These are phyloP conservation scores for Pseudogymnoascus sp. DNA, from an alignment of 2,329 filamentous ascomycete species.

Conservation along the genomic window DNA sequence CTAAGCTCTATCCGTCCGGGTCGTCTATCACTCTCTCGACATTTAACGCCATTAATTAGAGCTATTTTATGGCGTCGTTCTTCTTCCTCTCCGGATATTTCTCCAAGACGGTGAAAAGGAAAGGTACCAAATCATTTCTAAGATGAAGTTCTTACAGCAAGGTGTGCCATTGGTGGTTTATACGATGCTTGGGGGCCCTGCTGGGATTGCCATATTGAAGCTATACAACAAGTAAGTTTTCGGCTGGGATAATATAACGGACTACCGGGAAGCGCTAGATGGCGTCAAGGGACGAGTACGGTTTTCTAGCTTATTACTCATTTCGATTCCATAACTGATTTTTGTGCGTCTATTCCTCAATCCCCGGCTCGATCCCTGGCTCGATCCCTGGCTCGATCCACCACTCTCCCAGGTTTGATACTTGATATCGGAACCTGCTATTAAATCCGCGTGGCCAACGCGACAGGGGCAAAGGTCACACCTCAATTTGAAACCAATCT, in stretches of 20 bases:
- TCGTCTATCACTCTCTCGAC: slow-evolving; percentile 9
- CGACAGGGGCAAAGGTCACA: background rate
- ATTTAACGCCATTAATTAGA: slow-evolving; percentile 14
- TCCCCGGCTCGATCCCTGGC: background rate
- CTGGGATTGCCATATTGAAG: slow-evolving; percentile 7
- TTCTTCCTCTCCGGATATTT: slow-evolving; percentile 14
- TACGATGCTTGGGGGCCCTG: slow-evolving; percentile 4
- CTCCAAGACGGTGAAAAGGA: slow-evolving; percentile 11
- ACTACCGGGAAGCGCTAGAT: background rate
- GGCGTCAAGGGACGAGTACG: background rate
- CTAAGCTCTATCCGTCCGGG: background rate
- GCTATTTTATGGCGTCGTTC: slow-evolving; percentile 15
- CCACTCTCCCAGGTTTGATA: background rate
- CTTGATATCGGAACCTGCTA: background rate
- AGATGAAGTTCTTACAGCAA: slow-evolving; percentile 12
- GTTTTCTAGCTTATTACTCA: background rate
- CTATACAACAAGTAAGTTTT: background rate
- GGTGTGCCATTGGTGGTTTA: slow-evolving; percentile 11
- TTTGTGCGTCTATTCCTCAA: background rate
- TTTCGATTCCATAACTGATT: background rate
- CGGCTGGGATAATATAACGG: background rate
- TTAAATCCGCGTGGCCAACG: background rate
- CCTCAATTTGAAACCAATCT: background rate
- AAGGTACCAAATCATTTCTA: slow-evolving; percentile 8
- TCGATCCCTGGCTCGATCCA: background rate